Conservation (phyloP, 2,329 filamentous ascomycete genomes). For the Chaetomium sp. region DNA sequence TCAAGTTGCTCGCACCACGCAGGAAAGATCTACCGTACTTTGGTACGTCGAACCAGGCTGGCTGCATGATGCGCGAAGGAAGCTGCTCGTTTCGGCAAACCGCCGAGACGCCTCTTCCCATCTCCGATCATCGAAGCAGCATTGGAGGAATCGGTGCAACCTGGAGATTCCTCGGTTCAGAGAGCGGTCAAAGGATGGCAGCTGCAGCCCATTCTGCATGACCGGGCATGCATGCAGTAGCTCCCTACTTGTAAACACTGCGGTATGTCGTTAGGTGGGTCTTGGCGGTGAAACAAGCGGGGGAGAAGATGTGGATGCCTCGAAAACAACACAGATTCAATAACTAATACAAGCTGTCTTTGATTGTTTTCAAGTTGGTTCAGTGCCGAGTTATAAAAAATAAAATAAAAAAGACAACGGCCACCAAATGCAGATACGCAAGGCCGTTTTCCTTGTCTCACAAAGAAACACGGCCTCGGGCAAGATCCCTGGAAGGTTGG, state of each 20-base stretch:
- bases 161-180: conserved; percentile 1
- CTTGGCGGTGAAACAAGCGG: neutral
- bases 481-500: conserved; percentile 11
- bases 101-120: conserved; percentile 20
- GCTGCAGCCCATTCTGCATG: conserved; percentile 7
- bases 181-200: conserved; percentile 7
- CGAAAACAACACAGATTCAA: neutral
- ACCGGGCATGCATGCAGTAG: neutral
- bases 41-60: conserved; percentile 2
- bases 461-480: conserved; percentile 9
- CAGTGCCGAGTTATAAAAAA: neutral
- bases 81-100: conserved; percentile 26
- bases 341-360: neutral
- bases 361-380: neutral
- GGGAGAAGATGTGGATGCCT: too few relatives aligned
- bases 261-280: neutral
- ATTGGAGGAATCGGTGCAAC: conserved; percentile 3
- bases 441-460: conserved; percentile 6
- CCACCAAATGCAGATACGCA: neutral
- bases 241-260: neutral
- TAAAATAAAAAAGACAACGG: neutral
- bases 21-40: neutral
- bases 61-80: conserved; percentile 27
- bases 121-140: neutral
- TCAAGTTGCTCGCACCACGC: neutral